Base-by-base conservation (phyloP, 768 basidiomycete species). In the Agaricus subrufescens region DNA sequence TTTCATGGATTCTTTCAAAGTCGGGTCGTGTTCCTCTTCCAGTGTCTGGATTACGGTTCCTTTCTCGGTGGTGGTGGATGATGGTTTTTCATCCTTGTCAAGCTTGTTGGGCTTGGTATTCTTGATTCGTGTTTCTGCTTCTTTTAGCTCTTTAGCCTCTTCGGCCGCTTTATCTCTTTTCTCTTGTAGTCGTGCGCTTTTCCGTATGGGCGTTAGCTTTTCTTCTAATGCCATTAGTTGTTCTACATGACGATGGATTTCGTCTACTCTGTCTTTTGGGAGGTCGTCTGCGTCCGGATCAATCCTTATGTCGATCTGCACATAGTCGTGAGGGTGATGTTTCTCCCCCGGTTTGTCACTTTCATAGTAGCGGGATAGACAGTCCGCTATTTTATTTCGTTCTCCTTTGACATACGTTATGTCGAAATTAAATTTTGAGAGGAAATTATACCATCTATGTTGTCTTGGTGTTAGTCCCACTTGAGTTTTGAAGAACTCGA, bases 321-420 rank as follows among this genome's bases (percentile, higher is more conserved):
- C 64, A 52, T 67, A 67, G 1, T 69, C 63, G 19, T 59, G 39
- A 6, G 46, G 27, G 1, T 56, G 49, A 25, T 65, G 56, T 1
- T 27, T 29, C 3, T 68, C 66, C 1, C 23, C 19, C 0, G 27
- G 29, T 0, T 26, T 56, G 29, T 71, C 67, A 46, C 59, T 64
- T 48, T 71, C 61, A 42, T 68, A 74, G 58, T 71, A 64, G 0
- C 63, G 57, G 1, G 69, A 73, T 5, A 72, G 40, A 9, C 58
- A 63, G 52, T 73, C 69, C 0, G 66, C 69, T n/a, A 69, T 67
- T 30, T 60, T 63, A 31, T 71, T 71, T 0, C 39, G 25, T 29
- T 54, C 51, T 0, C 69, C 71, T 39, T 65, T 61, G 2, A 69
- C 63, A 54, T 69, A 46, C 3, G 45, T 46, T 23, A 68, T 66